phyloP scores from a whole-genome alignment of 2,329 filamentous ascomycete species.

The Thielaviopsis punctulata region DNA sequence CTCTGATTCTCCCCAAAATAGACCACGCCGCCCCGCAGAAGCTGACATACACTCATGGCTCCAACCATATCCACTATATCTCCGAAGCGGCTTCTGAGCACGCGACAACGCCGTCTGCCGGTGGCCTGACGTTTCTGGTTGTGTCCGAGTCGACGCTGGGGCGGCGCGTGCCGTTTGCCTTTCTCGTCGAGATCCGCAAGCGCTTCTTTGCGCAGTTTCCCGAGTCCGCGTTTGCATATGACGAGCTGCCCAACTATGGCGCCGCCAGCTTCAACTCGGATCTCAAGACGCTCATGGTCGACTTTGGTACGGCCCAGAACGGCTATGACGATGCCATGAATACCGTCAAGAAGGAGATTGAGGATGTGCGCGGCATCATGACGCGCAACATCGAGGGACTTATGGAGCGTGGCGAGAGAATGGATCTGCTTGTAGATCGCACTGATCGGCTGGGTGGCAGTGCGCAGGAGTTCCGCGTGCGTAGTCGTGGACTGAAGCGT shows the following conservation, averaged over 20 bases:
- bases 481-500: slow-evolving; percentile 70
- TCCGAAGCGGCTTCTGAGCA: slow-evolving; percentile 61
- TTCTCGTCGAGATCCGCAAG: slow-evolving; percentile 76
- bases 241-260: slow-evolving; percentile 71
- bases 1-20: slow-evolving; percentile 91
- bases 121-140: slow-evolving; percentile 81
- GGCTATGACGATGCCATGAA: slow-evolving; percentile 66
- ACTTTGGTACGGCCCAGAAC: slow-evolving; percentile 63
- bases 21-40: slow-evolving; percentile 64
- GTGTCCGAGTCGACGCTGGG: slow-evolving; percentile 68
- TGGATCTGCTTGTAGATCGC: slow-evolving; percentile 90
- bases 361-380: slow-evolving; percentile 85
- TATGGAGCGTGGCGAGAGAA: slow-evolving; percentile 77
- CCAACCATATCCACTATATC: slow-evolving; percentile 91
- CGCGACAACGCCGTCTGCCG: slow-evolving; percentile 41
- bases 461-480: slow-evolving; percentile 76
- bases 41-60: slow-evolving; percentile 83
- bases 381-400: slow-evolving; percentile 86
- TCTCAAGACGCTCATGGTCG: slow-evolving; percentile 61
- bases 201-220: slow-evolving; percentile 63
- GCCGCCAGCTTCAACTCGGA: slow-evolving; percentile 72
- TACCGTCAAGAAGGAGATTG: slow-evolving; percentile 77
- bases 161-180: slow-evolving; percentile 82
- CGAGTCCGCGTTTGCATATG: slow-evolving; percentile 50
- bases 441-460: slow-evolving; percentile 80